Base-by-base conservation (phyloP, 2,329 filamentous ascomycete genomes). In the Elsinoe australis region DNA sequence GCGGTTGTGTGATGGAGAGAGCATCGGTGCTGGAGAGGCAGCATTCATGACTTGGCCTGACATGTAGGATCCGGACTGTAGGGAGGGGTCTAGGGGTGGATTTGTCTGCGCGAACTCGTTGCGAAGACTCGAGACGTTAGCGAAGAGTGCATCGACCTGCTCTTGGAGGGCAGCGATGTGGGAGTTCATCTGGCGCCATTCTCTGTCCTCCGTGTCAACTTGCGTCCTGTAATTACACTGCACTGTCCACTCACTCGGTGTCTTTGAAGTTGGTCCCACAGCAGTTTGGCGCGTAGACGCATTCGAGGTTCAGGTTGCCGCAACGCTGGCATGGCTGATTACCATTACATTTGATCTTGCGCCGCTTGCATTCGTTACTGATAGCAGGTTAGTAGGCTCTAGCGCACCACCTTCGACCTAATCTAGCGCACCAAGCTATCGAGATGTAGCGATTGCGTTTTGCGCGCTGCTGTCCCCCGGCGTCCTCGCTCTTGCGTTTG, bases 241-340 rank as follows among this genome's bases (percentile, higher is more conserved):
- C 15, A n/a, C n/a, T 18, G 28, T 31, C 4, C 15, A 61, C 71
- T 51, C 64, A 76, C 71, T 94, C 86, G 38, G 87, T 88, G 59
- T 95, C 89, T 65, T 90, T 92, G 74, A 95, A 88, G 64, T 79
- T 87, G 70, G 79, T 89, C 53, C 66, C 72, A 63, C 79, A 82
- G 68, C 79, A 82, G 59, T 82, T 83, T 4, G 79, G 78, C 52
- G 78, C 76, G 67, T 83, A 83, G 51, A 78, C 66, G 59, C 76
- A 83, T 59, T 81, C 78, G 51, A 82, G 69, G 50, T 71, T 73
- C 49, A 82, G 68, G 62, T 81, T 80, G 19, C 78, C 79, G 62
- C 79, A 83, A 54, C 79, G 71, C 58, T 80, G 76, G 58, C 79
- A 83, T 9, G 79, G 79, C 10, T 72, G 74, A 60, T 82, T 73